phyloP scores from a whole-genome alignment of 1,284 basidiomycete genomes.

The Afroboletus lepidellus region DNA sequence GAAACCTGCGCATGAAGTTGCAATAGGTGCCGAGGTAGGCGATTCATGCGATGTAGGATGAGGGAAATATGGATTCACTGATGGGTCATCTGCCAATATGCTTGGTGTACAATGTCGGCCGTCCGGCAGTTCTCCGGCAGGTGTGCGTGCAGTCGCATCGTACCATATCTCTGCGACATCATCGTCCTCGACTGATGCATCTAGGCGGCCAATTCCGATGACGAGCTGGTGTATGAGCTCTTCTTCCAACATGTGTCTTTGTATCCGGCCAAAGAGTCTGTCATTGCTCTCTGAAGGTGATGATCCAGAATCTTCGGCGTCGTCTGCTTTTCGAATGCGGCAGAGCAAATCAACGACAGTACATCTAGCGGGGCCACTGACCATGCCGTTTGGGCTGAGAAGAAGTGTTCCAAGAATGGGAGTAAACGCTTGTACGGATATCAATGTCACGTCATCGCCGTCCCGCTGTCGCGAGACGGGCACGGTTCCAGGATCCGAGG shows the following conservation, averaged over 20 bases:
- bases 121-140: slow-evolving; percentile 30
- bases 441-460: slow-evolving; percentile 41
- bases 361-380: slow-evolving; percentile 73
- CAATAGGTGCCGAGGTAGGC: slow-evolving; percentile 16
- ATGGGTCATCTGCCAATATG: slow-evolving; percentile 10
- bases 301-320: slow-evolving; percentile 25
- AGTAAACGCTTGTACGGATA: slow-evolving; percentile 86
- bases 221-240: slow-evolving; percentile 85
- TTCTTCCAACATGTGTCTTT: slow-evolving; percentile 67
- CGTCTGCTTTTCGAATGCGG: slow-evolving; percentile 56
- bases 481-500: slow-evolving; percentile 21
- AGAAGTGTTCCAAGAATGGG: slow-evolving; percentile 88
- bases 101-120: slow-evolving; percentile 15
- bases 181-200: slow-evolving; percentile 44
- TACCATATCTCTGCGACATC: slow-evolving; percentile 32
- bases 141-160: slow-evolving; percentile 33
- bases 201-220: slow-evolving; percentile 83
- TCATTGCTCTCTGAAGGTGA: slow-evolving; percentile 30
- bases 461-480: slow-evolving; percentile 13
- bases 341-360: slow-evolving; percentile 79
- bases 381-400: slow-evolving; percentile 73
- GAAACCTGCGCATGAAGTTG: slow-evolving; percentile 13
- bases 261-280: slow-evolving; percentile 53
- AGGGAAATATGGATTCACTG: slow-evolving; percentile 37
- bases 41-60: slow-evolving; percentile 21